phyloP scores from a whole-genome alignment of 1,139 yeast species.

The Hyphopichia pseudoburtonii region DNA sequence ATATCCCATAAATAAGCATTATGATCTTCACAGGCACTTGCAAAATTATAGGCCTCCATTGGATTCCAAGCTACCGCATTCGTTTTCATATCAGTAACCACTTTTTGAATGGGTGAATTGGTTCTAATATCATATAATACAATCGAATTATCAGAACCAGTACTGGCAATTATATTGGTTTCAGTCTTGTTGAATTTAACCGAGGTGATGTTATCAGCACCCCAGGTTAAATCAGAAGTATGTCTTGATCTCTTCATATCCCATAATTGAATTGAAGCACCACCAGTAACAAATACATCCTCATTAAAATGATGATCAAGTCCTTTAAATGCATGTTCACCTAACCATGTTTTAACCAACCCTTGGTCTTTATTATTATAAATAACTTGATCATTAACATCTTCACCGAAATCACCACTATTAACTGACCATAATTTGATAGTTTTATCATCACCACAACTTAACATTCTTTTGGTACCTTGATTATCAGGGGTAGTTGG shows the following conservation, averaged over 20 bases:
- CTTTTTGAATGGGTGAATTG: constrained; percentile 88
- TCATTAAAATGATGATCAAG: constrained; percentile 83
- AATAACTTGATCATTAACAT: constrained; percentile 33
- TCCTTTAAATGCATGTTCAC: constrained; percentile 82
- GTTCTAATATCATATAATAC: constrained; percentile 91
- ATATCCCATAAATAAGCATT: constrained; percentile 94
- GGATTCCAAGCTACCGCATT: constrained; percentile 96
- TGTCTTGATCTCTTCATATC: constrained; percentile 79
- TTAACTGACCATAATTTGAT: constrained; percentile 77
- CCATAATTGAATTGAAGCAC: constrained; percentile 88
- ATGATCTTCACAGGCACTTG: constrained; percentile 92
- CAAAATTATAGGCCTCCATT: constrained; percentile 94
- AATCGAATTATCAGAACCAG: constrained; percentile 90
- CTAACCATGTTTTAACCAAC: constrained; percentile 71
- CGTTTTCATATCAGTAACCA: constrained; percentile 78
- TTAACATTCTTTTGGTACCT: constrained; percentile 40
- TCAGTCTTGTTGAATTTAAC: constrained; percentile 91
- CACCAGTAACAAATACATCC: constrained; percentile 84
- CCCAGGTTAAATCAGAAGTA: constrained; percentile 83
- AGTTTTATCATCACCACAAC: constrained; percentile 91
- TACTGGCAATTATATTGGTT: constrained; percentile 82
- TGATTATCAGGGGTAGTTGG: constrained; percentile 57
- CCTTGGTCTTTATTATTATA: constrained; percentile 43
- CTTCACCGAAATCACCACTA: constrained; percentile 43
- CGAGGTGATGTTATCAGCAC: constrained; percentile 82